Conservation (phyloP, 805 yeast genomes). For the Komagataella pseudopastoris region DNA sequence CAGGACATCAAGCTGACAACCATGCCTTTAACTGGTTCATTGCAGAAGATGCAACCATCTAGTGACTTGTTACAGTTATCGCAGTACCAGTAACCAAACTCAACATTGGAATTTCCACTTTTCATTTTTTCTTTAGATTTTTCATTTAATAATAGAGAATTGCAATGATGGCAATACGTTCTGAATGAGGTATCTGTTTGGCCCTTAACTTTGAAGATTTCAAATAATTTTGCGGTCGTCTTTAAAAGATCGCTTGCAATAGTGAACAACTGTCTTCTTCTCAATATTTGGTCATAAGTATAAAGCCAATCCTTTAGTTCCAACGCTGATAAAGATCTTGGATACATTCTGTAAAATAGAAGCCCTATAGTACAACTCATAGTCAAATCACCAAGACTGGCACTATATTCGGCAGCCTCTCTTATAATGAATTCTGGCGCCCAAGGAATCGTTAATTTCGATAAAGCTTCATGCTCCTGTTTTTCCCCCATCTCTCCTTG, state of each 20-base stretch:
- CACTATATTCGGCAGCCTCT: slow-evolving; percentile 39
- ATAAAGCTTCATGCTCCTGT: not conserved
- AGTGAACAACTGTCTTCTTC: slow-evolving; percentile 34
- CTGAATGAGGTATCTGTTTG: slow-evolving; percentile 29
- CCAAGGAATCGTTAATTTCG: slow-evolving; percentile 34
- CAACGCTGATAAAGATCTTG: slow-evolving; percentile 12
- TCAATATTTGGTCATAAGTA: slow-evolving; percentile 40
- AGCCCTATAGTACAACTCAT: slow-evolving; percentile 44
- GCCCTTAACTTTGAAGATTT: slow-evolving; percentile 19
- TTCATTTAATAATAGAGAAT: slow-evolving; percentile 47
- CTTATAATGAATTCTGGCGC: slow-evolving; percentile 32
- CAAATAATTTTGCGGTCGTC: slow-evolving; percentile 15
- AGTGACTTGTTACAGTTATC: slow-evolving; percentile 48
- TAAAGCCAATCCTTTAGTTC: slow-evolving; percentile 42
- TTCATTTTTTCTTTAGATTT: slow-evolving; percentile 24
- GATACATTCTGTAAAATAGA: slow-evolving; percentile 32
- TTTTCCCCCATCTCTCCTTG: not conserved
- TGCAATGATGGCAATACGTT: slow-evolving; percentile 50
- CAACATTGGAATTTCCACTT: slow-evolving; percentile 16
- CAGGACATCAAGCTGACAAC: slow-evolving; percentile 49
- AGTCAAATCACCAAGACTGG: slow-evolving; percentile 50
- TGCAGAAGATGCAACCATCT: slow-evolving; percentile 67
- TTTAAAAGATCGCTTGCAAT: slow-evolving; percentile 46
- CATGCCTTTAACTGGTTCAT: slow-evolving; percentile 63
- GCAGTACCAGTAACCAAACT: slow-evolving; percentile 78